Evolutionary conservation across 805 yeast genomes (phyloP).

Genomic region (Cyberlindnera mississippiensis): DNA sequence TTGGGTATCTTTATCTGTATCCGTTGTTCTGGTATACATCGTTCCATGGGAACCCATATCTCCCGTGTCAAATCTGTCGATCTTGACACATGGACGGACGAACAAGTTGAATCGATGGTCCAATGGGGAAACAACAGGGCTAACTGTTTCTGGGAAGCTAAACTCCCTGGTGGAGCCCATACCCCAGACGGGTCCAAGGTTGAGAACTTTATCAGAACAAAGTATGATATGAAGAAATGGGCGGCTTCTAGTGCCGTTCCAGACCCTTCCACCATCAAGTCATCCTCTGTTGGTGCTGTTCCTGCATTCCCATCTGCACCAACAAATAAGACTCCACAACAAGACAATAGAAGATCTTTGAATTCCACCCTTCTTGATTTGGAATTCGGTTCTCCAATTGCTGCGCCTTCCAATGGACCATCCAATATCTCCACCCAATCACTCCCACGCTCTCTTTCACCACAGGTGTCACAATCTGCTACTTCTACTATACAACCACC

Average conservation of each 20-base stretch:
- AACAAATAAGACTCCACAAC: slow-evolving; percentile 7
- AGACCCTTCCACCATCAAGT: slow-evolving; percentile 40
- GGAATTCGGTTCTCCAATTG: slow-evolving; percentile 29
- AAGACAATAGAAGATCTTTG: slow-evolving; percentile 17
- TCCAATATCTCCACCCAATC: slow-evolving; percentile 7
- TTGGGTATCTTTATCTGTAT: slow-evolving; percentile 91
- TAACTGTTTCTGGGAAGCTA: slow-evolving; percentile 80
- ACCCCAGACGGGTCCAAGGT: slow-evolving; percentile 81
- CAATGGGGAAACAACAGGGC: slow-evolving; percentile 83
- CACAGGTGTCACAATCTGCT: slow-evolving; percentile 2
- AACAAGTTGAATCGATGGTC: slow-evolving; percentile 77
- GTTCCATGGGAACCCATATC: slow-evolving; percentile 94
- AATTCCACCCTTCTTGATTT: slow-evolving; percentile 27
- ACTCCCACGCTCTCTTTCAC: slow-evolving; percentile 6
- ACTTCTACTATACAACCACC: slow-evolving; percentile 7
- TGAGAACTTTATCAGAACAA: slow-evolving; percentile 86
- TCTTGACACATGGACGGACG: slow-evolving; percentile 95
- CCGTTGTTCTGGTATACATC: slow-evolving; percentile 92
- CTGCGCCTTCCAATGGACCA: slow-evolving; percentile 12
- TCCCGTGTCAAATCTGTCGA: slow-evolving; percentile 91
- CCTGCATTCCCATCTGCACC: slow-evolving; percentile 9
- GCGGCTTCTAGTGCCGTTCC: slow-evolving; percentile 51
- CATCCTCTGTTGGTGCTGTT: slow-evolving; percentile 2
- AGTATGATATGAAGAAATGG: slow-evolving; percentile 92
- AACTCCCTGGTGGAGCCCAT: slow-evolving; percentile 59